Evolutionary conservation across 345 rosid genomes (phyloP), one percentile per base, ranked within the genome.

Genomic region (Populus davidiana): DNA sequence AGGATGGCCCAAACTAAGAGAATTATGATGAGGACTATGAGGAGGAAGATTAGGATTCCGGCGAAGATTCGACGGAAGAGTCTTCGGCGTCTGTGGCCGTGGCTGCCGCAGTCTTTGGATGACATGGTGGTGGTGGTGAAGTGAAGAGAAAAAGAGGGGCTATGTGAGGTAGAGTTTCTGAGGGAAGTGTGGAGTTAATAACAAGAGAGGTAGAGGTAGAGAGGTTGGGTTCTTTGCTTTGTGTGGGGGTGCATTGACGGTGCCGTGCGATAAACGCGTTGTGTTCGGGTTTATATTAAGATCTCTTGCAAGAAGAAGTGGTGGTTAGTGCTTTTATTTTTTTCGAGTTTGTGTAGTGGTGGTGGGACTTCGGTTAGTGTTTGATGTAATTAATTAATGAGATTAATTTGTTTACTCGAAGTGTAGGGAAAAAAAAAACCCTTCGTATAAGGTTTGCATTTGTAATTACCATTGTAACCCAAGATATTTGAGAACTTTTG

Each of bases 1-100:
- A 94, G 94, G 73, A 94, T 85, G 76, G 97, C 97, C 97, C 97
- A 96, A 14, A 88, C 70, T 11, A 96, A 78, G 77, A 96, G 91
- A 81, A 94, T 80, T 2, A 84, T 84, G 76, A 92, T 31, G 2
- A 92, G 85, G 71, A 78, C 83, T 11, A 92, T 33, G 83, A 92
- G 81, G 81, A 81, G 61, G 89, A 90, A 80, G 81, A 92, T 23
- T 38, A 89, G 75, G 71, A 96, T 83, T 1, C 88, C 83, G 68
- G 78, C 75, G 74, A 78, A 78, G 29, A 82, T 65, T 43, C 23
- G 18, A 23, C 85, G 77, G 81, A 82, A 71, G 33, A 78, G 1
- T 35, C 33, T 78, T 18, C 85, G 79, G 12, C 76, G 66, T 39
- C 35, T 44, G 20, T 78, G 16, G 29, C 77, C 79, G 67, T 82